phyloP scores from a whole-genome alignment of 257 asterid genomes.

The Solanum verrucosum region DNA sequence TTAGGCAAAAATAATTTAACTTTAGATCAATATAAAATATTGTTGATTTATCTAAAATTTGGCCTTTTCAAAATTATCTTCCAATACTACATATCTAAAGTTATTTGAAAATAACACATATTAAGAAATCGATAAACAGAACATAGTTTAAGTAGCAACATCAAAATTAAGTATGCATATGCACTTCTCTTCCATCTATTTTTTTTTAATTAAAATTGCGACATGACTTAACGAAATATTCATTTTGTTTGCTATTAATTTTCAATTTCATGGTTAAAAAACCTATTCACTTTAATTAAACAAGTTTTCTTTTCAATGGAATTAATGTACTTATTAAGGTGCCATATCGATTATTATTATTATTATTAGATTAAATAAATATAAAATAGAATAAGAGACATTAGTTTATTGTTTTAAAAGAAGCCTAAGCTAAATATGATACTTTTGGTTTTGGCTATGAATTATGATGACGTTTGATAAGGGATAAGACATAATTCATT shows the following conservation, averaged over 20 bases:
- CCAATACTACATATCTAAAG: not conserved
- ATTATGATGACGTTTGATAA: too few species aligned
- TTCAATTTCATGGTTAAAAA: not conserved
- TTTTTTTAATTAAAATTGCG: not conserved
- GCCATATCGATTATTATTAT: not conserved
- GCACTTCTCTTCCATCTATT: not conserved
- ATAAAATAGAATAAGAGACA: not conserved
- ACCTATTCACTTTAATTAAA: not conserved
- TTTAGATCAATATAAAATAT: not conserved
- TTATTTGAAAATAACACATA: too few species aligned
- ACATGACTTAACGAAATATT: not conserved
- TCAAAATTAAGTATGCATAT: not conserved
- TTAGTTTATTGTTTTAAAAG: not conserved
- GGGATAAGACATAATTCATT: not conserved
- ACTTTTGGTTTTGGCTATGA: not conserved
- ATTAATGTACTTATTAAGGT: not conserved
- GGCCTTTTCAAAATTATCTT: not conserved
- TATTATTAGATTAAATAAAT: not conserved
- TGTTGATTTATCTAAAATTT: not conserved
- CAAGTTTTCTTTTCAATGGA: not conserved
- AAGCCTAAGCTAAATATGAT: not conserved
- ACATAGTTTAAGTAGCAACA: not conserved
- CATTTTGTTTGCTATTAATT: not conserved
- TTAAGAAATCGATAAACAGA: not conserved
- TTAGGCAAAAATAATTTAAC: too few species aligned